phyloP scores from a whole-genome alignment of 169 alveolate species.

The Plasmodium vivax region DNA sequence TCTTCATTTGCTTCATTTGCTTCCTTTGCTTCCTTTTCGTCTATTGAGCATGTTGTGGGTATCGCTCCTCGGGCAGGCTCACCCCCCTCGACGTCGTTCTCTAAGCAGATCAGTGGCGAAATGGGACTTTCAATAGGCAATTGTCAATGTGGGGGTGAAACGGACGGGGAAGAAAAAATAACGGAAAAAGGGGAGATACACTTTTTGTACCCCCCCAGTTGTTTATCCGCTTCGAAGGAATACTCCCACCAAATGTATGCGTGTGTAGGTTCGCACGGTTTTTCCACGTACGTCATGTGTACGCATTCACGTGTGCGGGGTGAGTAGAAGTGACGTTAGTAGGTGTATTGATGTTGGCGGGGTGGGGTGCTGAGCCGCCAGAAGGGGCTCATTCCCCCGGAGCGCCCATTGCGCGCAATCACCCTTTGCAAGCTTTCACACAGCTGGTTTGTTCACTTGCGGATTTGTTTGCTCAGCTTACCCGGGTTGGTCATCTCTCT shows the following conservation, averaged over 20 bases:
- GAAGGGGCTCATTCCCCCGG: background rate
- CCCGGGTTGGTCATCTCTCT: background rate
- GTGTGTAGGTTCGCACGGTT: background rate
- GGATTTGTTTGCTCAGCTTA: background rate
- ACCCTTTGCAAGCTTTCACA: background rate
- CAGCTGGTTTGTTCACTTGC: background rate
- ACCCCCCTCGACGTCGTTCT: background rate
- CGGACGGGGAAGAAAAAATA: background rate
- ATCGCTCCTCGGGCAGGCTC: background rate
- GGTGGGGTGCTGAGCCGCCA: background rate
- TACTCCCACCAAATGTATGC: background rate
- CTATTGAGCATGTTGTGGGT: background rate
- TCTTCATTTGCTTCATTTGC: background rate
- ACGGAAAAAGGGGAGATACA: background rate
- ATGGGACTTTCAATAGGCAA: background rate
- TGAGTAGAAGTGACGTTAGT: background rate
- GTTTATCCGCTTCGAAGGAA: background rate
- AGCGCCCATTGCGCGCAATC: background rate
- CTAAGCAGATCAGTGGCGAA: background rate
- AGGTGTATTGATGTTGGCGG: background rate
- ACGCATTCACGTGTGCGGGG: background rate
- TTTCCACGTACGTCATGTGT: background rate
- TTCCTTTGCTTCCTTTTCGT: background rate
- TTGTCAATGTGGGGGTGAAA: background rate
- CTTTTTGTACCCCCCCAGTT: background rate